Evolutionary conservation across 495 filamentous ascomycete genomes (phyloP).

Genomic region (Aspergillus haitiensis): DNA sequence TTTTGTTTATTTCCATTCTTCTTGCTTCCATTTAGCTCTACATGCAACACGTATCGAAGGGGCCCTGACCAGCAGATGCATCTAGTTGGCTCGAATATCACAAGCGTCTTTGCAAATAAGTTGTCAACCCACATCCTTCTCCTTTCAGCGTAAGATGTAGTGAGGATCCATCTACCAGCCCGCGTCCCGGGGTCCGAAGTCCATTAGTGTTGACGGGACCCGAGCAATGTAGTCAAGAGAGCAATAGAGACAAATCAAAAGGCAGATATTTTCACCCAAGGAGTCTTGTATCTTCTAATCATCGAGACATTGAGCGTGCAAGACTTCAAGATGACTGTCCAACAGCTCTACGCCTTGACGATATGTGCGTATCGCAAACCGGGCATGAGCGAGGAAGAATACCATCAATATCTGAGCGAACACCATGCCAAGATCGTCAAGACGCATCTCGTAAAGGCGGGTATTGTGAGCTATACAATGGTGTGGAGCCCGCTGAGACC

Average conservation of each 20-base stretch:
- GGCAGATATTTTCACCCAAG: neutral
- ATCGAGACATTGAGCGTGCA: neutral
- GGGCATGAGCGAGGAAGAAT: slow-evolving; percentile 17
- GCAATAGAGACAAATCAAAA: neutral
- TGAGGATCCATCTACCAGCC: neutral
- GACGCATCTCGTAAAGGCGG: slow-evolving; percentile 1
- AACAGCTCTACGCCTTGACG: slow-evolving; percentile 3
- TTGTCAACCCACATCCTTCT: no score
- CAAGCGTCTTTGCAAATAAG: no score
- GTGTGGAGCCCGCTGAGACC: neutral
- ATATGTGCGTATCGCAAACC: slow-evolving; percentile 14
- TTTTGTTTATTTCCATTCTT: no score
- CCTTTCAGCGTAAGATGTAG: no score
- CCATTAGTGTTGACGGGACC: neutral
- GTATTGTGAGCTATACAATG: slow-evolving; percentile 10
- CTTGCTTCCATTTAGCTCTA: no score
- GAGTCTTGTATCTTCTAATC: neutral
- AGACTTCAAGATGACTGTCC: neutral
- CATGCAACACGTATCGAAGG: no score
- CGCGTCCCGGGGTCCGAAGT: neutral
- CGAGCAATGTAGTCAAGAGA: neutral
- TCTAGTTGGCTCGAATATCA: no score
- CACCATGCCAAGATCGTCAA: slow-evolving; percentile 6
- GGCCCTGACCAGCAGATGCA: no score
- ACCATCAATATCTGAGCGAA: slow-evolving; percentile 12